phyloP scores from a whole-genome alignment of 345 rosid genomes.

The Orychophragmus violaceus region DNA sequence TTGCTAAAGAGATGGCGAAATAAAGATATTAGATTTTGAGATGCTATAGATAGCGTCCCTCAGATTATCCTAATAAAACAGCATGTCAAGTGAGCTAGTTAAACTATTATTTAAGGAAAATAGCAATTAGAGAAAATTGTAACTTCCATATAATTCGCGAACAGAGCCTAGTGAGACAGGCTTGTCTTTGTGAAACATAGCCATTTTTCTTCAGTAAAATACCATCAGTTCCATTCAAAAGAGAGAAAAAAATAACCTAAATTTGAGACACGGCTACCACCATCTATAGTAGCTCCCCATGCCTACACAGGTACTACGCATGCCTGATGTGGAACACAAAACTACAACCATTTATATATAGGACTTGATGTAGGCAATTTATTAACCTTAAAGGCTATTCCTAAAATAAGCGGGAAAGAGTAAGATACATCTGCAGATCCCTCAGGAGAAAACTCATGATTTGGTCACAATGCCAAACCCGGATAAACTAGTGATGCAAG shows the following conservation, averaged over 20 bases:
- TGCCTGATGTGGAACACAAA: constrained; percentile 7
- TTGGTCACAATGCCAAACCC: neutral
- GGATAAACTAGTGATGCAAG: neutral
- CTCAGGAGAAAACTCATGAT: neutral
- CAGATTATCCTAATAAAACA: neutral
- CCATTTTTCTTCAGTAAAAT: neutral
- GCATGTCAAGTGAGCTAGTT: neutral
- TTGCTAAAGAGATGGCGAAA: neutral
- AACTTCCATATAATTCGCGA: neutral
- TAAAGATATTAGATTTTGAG: neutral
- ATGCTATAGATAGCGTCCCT: neutral
- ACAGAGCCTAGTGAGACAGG: neutral
- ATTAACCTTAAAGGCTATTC: neutral
- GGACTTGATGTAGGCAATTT: neutral
- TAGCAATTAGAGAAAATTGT: neutral
- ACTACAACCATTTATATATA: neutral
- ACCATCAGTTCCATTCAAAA: neutral
- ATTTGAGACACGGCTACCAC: neutral
- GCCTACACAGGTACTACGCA: neutral
- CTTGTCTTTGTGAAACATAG: neutral
- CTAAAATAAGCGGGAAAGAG: constrained; percentile 6
- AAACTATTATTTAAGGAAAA: neutral
- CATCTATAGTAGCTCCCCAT: neutral
- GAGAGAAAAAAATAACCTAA: neutral
- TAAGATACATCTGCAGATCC: constrained; percentile 1